These are phyloP conservation scores for Croton setiger DNA, from an alignment of 441 rosid species.

Conservation along the genomic window DNA sequence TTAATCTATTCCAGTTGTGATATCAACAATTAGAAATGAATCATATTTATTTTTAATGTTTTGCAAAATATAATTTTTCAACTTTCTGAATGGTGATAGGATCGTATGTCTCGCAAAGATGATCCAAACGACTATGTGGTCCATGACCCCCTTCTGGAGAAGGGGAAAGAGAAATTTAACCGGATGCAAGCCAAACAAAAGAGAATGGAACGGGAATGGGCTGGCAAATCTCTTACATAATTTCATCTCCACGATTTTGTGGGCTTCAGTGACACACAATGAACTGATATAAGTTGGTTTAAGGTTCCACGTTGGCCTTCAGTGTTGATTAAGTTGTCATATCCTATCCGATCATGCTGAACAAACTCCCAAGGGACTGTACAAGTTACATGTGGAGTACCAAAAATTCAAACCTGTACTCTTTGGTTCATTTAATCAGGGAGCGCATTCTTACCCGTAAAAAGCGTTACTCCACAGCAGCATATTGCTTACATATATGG, in stretches of 20 bases:
- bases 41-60: not conserved
- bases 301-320: not conserved
- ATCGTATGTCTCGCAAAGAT: constrained; percentile 70
- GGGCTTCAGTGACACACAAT: constrained; percentile 10
- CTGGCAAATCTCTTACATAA: constrained; percentile 86
- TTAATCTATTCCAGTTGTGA: not conserved
- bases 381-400: constrained; percentile 10
- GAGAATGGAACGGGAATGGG: constrained; percentile 80
- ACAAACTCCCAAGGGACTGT: not conserved
- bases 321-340: constrained; percentile 5
- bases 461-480: not conserved
- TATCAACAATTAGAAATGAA: not conserved
- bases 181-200: constrained; percentile 88
- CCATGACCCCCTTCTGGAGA: constrained; percentile 88
- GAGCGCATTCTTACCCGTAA: not conserved
- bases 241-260: constrained; percentile 1
- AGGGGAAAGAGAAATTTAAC: constrained; percentile 95
- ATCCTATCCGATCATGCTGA: not conserved
- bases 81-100: constrained; percentile 38
- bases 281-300: constrained; percentile 8
- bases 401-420: not conserved
- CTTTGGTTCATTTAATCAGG: not conserved
- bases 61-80: not conserved
- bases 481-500: not conserved
- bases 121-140: constrained; percentile 86